Conservation (phyloP, 73 alveolate genomes). For the Symbiodinium natans region DNA sequence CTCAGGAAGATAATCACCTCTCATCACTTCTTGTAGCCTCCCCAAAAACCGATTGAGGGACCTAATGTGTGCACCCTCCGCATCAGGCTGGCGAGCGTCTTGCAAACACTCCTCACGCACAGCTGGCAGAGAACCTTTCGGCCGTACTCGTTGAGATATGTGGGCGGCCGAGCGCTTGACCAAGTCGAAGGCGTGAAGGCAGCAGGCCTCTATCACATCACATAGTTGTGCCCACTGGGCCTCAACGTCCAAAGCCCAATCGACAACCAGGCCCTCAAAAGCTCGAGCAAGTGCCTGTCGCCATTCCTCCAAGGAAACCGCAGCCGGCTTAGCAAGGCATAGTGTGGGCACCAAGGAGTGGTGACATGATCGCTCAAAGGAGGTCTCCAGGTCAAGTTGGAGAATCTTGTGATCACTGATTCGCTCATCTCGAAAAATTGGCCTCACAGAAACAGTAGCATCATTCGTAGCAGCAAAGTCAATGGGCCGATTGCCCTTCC, state of each 20-base stretch:
- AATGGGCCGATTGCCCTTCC: background rate
- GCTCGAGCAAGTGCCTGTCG: background rate
- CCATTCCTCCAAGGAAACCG: background rate
- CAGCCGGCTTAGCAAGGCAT: background rate
- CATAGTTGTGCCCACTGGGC: background rate
- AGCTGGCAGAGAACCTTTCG: background rate
- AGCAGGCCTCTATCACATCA: background rate
- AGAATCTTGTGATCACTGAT: background rate
- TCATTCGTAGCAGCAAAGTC: background rate
- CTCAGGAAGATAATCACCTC: background rate
- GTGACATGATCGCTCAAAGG: background rate
- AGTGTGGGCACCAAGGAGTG: background rate
- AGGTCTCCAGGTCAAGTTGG: too few relatives aligned
- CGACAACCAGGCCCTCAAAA: background rate
- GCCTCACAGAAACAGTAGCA: background rate
- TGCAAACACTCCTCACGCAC: too few relatives aligned
- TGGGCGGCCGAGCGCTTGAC: too few relatives aligned
- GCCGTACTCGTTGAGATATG: background rate
- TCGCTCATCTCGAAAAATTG: background rate
- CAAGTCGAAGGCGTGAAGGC: background rate
- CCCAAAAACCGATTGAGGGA: background rate
- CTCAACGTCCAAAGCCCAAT: background rate
- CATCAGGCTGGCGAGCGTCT: too few relatives aligned
- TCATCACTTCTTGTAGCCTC: background rate
- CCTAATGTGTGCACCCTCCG: background rate